Conservation (phyloP, 192 early-diverging fungal genomes). For the Phycomyces blakesleeanus region DNA sequence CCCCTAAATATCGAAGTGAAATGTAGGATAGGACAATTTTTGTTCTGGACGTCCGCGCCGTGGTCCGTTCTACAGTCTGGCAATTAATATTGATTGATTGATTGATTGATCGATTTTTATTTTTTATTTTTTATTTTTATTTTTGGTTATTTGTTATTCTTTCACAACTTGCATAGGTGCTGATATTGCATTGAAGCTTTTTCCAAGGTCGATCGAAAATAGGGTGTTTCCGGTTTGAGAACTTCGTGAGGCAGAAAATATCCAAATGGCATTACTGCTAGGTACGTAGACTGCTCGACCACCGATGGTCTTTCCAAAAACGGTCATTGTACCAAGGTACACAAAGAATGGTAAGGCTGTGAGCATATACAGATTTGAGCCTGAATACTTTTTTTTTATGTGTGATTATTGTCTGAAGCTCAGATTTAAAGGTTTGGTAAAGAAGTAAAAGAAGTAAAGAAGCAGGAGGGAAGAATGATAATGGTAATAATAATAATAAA, state of each 20-base stretch:
- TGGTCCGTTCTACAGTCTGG: constrained; percentile 10
- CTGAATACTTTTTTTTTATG: not conserved
- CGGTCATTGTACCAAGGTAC: not conserved
- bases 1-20: constrained; percentile 2
- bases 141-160: not conserved
- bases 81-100: too few species aligned
- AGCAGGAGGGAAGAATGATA: not conserved
- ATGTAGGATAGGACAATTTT: constrained; percentile 15
- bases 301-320: not conserved
- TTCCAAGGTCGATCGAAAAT: not conserved
- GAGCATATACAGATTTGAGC: not conserved
- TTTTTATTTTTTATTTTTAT: not conserved
- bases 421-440: too few species aligned
- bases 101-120: too few species aligned
- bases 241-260: constrained; percentile 8
- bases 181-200: constrained; percentile 8
- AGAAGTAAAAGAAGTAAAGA: not conserved
- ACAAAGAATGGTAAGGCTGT: not conserved
- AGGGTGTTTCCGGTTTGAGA: constrained; percentile 16
- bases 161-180: not conserved
- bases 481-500: too few species aligned
- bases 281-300: constrained; percentile 13
- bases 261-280: constrained; percentile 7
- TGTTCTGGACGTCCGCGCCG: not conserved
- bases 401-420: too few species aligned